A percentile compares a stretch with the other conserved stretches of the same genome.
These are phyloP conservation scores for Syzygium aromaticum DNA, from an alignment of 345 rosid species.

Conservation along the genomic window DNA sequence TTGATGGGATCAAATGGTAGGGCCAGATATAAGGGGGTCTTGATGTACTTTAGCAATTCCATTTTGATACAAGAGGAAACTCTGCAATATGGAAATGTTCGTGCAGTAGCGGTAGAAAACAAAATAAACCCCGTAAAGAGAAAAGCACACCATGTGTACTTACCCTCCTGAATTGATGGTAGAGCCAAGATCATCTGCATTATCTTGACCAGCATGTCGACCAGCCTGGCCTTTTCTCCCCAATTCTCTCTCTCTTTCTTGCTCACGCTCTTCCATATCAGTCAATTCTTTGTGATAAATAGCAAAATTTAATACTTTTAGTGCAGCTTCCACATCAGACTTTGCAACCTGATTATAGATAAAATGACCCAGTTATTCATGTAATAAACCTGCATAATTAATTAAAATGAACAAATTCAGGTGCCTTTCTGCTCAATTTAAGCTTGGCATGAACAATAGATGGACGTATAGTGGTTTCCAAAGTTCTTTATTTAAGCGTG, in stretches of 20 bases:
- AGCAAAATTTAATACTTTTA: slow-evolving; percentile 85
- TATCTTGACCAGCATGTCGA: slow-evolving; percentile 12
- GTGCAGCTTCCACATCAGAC: slow-evolving; percentile 84
- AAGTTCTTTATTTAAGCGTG: too few relatives aligned
- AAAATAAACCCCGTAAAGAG: background rate
- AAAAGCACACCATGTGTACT: slow-evolving; percentile 1
- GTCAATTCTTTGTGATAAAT: slow-evolving; percentile 92
- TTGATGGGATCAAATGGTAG: background rate
- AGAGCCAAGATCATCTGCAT: slow-evolving; percentile 7
- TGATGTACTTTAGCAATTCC: background rate
- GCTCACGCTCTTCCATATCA: slow-evolving; percentile 95
- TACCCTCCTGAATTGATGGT: slow-evolving; percentile 40
- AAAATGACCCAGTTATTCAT: slow-evolving; percentile 3
- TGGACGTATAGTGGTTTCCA: slow-evolving; percentile 94
- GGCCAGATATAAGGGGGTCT: background rate
- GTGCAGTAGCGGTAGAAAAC: background rate
- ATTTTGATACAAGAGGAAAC: background rate
- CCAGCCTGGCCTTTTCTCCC: slow-evolving; percentile 42
- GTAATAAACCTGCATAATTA: background rate
- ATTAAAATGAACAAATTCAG: background rate
- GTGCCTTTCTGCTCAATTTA: slow-evolving; percentile 86
- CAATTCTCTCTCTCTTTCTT: slow-evolving; percentile 62
- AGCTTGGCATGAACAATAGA: slow-evolving; percentile 96
- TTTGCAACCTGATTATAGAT: slow-evolving; percentile 46
- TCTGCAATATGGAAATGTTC: background rate